Evolutionary conservation across 163 green algal genomes (phyloP).

Genomic region (Chlorella variabilis): DNA sequence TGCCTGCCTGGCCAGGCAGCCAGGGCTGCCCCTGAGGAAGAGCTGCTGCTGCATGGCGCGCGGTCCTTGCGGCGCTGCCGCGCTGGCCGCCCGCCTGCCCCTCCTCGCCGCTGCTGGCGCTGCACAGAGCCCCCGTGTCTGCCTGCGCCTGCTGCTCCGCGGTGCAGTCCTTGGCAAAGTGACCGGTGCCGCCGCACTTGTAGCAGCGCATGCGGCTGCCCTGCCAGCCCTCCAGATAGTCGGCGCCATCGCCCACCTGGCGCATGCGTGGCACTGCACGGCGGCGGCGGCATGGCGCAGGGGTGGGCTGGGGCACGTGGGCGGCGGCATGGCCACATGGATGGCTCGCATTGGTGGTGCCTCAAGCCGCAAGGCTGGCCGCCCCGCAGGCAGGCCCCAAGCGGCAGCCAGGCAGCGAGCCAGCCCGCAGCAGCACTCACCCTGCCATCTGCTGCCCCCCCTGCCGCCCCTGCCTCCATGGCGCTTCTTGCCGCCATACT

Average conservation of each 20-base stretch:
- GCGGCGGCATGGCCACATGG: no score
- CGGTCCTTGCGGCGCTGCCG: no score
- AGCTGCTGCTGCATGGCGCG: no score
- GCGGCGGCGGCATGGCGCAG: no score
- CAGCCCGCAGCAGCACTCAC: constrained; percentile 2
- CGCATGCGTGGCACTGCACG: constrained; percentile 25
- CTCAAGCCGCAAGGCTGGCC: no score
- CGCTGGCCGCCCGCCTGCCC: background rate
- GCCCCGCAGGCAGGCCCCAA: no score
- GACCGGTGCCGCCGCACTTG: constrained; percentile 47
- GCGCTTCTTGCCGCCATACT: constrained; percentile 17
- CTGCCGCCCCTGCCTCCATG: constrained; percentile 3
- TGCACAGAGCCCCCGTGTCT: constrained; percentile 8
- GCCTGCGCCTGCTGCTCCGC: constrained; percentile 19
- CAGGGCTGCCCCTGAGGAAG: background rate
- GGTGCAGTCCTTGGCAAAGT: constrained; percentile 44
- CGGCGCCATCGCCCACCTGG: constrained; percentile 44
- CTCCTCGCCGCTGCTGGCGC: constrained; percentile 17
- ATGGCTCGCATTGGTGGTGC: no score
- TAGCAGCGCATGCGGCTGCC: constrained; percentile 37
- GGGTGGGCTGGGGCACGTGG: no score
- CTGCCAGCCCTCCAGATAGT: constrained; percentile 53
- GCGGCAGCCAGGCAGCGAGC: no score
- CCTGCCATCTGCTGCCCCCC: constrained; percentile 21
- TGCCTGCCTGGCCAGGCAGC: background rate